Evolutionary conservation across 2,329 filamentous ascomycete species (phyloP).

Genomic region (Tolypocladium endophyticum): DNA sequence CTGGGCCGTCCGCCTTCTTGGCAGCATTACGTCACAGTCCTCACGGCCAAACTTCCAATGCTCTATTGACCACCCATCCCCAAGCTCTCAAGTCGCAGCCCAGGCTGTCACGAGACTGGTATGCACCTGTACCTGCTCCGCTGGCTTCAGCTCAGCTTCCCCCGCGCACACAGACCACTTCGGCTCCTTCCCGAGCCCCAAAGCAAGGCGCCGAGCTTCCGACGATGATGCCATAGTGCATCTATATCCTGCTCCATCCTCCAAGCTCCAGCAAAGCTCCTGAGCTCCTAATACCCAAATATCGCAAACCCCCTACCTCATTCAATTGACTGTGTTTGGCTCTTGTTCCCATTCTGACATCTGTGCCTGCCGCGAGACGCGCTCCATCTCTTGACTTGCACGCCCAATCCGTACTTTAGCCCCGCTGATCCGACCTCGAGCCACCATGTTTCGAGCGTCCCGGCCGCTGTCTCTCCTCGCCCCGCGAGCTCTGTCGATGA

Average conservation of each 20-base stretch:
- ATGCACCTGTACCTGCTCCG: neutral
- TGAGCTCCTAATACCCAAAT: neutral
- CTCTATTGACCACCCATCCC: neutral
- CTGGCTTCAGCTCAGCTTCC: neutral
- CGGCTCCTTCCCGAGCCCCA: neutral
- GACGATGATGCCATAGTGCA: neutral
- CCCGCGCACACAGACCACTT: neutral
- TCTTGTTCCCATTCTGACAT: neutral
- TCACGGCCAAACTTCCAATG: neutral
- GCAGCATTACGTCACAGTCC: neutral
- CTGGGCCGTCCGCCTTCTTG: neutral
- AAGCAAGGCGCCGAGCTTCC: neutral
- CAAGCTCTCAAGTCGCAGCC: neutral
- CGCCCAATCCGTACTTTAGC: neutral
- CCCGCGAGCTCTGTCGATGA: constrained; percentile 5
- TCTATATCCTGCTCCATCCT: neutral
- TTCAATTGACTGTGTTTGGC: neutral
- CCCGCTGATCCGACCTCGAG: neutral
- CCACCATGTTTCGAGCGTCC: constrained; percentile 19
- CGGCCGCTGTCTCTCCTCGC: constrained; percentile 12
- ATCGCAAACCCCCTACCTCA: neutral
- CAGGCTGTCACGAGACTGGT: neutral
- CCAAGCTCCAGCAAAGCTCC: neutral
- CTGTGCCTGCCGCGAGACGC: neutral
- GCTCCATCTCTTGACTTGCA: neutral